Conservation (phyloP, 2,329 filamentous ascomycete genomes). For the Aspergillus intermedius region DNA sequence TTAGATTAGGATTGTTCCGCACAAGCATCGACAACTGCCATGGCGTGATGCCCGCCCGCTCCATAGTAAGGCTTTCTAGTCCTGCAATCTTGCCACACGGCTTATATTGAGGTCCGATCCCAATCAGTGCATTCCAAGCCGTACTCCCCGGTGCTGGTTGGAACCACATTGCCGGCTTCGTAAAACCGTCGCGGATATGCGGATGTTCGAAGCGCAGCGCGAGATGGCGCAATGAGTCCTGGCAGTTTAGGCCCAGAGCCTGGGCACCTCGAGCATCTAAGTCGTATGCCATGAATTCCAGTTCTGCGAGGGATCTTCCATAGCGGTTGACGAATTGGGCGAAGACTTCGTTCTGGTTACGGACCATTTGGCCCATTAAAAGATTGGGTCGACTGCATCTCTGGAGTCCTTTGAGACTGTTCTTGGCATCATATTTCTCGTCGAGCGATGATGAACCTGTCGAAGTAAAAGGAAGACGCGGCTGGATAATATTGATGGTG, state of each 20-base stretch:
- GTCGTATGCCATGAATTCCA: constrained; percentile 27
- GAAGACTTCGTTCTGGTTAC: constrained; percentile 20
- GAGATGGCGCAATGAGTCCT: constrained; percentile 22
- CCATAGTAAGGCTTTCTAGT: constrained; percentile 24
- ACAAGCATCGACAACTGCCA: constrained; percentile 29
- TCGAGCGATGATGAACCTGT: background rate
- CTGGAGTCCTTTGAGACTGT: background rate
- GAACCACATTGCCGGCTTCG: constrained; percentile 24
- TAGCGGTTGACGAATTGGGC: constrained; percentile 18
- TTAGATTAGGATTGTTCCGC: constrained; percentile 22
- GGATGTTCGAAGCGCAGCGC: constrained; percentile 30
- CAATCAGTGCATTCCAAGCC: constrained; percentile 27
- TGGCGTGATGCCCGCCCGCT: constrained; percentile 29
- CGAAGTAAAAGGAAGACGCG: background rate
- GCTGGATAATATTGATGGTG: background rate
- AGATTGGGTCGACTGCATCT: constrained; percentile 2
- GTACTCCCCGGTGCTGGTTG: constrained; percentile 19
- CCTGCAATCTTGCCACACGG: constrained; percentile 14
- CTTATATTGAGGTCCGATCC: constrained; percentile 17
- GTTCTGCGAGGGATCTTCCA: constrained; percentile 20
- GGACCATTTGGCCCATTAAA: constrained; percentile 14
- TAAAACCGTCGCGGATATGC: constrained; percentile 25
- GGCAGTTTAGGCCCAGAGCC: constrained; percentile 17
- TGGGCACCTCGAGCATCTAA: constrained; percentile 23
- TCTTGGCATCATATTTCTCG: constrained; percentile 2